Percentiles rank a stretch among this genome's conserved stretches.
These are phyloP conservation scores for Musa schizocarpa DNA, from an alignment of 176 grass and related monocot species.

Conservation along the genomic window DNA sequence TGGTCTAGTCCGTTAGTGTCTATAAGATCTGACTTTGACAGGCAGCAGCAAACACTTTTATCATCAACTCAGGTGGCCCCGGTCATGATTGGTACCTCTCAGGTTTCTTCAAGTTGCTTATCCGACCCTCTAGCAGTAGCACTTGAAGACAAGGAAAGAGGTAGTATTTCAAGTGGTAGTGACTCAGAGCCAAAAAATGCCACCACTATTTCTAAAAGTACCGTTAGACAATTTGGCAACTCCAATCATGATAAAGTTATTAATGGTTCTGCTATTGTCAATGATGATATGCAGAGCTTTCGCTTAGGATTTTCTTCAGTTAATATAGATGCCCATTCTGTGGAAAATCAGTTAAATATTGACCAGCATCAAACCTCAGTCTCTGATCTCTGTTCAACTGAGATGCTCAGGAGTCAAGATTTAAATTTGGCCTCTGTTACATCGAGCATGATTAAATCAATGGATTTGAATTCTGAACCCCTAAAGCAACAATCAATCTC, in stretches of 20 bases:
- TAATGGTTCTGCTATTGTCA: constrained; percentile 22
- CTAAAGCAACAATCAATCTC: constrained; percentile 21
- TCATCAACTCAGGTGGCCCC: constrained; percentile 21
- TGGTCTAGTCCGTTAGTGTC: constrained; percentile 14
- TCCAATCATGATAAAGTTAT: constrained; percentile 12
- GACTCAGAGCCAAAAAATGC: constrained; percentile 5
- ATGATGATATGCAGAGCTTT: constrained; percentile 28
- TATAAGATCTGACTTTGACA: constrained; percentile 9
- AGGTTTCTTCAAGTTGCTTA: constrained; percentile 25
- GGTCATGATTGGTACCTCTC: constrained; percentile 20
- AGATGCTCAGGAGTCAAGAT: constrained; percentile 8
- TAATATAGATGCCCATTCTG: constrained; percentile 34
- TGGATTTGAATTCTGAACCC: constrained; percentile 31
- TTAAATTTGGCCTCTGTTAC: constrained; percentile 4
- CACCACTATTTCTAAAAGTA: constrained; percentile 12
- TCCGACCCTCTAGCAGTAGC: constrained; percentile 20
- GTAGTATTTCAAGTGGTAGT: constrained; percentile 3
- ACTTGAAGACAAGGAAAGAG: constrained; percentile 36
- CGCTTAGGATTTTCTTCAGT: constrained; percentile 40
- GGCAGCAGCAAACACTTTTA: neutral
- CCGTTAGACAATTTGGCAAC: constrained; percentile 20
- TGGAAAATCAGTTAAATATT: constrained; percentile 19
- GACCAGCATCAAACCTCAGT: constrained; percentile 25
- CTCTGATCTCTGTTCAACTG: constrained; percentile 8
- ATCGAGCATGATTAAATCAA: constrained; percentile 27